phyloP scores from a whole-genome alignment of 2,329 filamentous ascomycete genomes.

The Nothopassalora personata region DNA sequence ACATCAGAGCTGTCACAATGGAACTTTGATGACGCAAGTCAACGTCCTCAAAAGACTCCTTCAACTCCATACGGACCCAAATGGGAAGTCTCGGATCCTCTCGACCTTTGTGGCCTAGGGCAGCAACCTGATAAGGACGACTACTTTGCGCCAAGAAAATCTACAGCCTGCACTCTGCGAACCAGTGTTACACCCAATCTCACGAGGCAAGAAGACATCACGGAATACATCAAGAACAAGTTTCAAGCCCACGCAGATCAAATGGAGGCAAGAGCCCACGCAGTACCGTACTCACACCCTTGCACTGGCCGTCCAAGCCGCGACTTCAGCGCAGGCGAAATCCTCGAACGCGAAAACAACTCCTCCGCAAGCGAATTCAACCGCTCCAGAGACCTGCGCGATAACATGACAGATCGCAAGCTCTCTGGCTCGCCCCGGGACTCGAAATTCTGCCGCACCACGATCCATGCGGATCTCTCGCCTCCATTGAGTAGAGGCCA shows the following conservation, averaged over 20 bases:
- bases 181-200: not conserved
- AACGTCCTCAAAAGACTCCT: not conserved
- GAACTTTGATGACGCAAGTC: not conserved
- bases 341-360: not conserved
- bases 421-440: not conserved
- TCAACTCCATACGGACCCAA: not conserved
- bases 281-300: not conserved
- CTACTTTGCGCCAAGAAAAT: not conserved
- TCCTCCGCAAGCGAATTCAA: not conserved
- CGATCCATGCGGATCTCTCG: not conserved
- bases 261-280: not conserved
- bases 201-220: not conserved
- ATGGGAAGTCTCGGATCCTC: not conserved
- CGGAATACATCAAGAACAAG: not conserved
- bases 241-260: not conserved
- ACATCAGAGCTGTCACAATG: not conserved
- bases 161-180: not conserved
- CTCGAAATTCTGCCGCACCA: not conserved
- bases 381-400: not conserved
- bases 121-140: not conserved
- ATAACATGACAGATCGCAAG: not conserved
- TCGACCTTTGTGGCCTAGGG: not conserved
- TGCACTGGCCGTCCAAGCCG: not conserved
- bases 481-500: not conserved
- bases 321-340: not conserved